phyloP scores from a whole-genome alignment of 768 basidiomycete species.

The Pleurotus eryngii region DNA sequence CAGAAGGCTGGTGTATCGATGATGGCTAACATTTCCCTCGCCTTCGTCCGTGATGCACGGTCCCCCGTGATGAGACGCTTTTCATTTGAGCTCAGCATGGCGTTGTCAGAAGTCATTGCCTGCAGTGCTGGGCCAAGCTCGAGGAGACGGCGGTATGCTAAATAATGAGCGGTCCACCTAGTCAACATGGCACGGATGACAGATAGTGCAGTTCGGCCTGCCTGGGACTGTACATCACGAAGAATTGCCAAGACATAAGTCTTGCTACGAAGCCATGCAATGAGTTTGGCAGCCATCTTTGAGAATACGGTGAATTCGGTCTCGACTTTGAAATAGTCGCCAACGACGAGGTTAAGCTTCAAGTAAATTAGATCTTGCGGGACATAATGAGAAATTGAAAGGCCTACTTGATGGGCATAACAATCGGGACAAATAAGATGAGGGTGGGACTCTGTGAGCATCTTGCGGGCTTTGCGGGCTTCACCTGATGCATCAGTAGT shows the following conservation, averaged over 20 bases:
- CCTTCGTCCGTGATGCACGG: slow-evolving; percentile 19
- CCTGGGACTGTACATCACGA: not conserved
- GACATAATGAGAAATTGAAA: not conserved
- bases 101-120: slow-evolving; percentile 18
- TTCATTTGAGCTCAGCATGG: not conserved
- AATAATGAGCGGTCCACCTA: slow-evolving; percentile 33
- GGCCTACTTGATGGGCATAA: slow-evolving; percentile 33
- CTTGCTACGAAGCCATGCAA: not conserved
- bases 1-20: slow-evolving; percentile 28
- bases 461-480: slow-evolving; percentile 19
- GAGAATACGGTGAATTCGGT: not conserved
- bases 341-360: not conserved
- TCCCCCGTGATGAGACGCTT: slow-evolving; percentile 19
- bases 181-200: slow-evolving; percentile 32
- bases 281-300: not conserved
- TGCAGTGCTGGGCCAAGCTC: slow-evolving; percentile 17
- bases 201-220: slow-evolving; percentile 7
- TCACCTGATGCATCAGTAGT: slow-evolving; percentile 33
- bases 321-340: not conserved
- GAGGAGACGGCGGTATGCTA: slow-evolving; percentile 28
- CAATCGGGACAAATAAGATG: slow-evolving; percentile 30
- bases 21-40: slow-evolving; percentile 21
- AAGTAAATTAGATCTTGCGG: not conserved
- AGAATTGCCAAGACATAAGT: not conserved
- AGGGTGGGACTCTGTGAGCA: slow-evolving; percentile 17